phyloP scores from a whole-genome alignment of 768 basidiomycete species.

The Candolleomyces aberdarensis region DNA sequence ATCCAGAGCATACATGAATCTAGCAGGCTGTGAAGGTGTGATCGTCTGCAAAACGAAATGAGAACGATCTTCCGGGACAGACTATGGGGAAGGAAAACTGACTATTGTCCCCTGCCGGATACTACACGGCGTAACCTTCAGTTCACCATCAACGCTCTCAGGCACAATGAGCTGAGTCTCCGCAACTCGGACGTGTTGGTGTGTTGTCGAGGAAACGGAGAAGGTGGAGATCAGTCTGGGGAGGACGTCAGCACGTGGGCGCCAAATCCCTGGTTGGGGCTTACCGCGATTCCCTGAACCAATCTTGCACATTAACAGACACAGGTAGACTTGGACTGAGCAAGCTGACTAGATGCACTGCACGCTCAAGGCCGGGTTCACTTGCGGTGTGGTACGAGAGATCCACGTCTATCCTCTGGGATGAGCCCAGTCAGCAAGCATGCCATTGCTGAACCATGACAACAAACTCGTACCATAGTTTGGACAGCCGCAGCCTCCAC shows the following conservation, averaged over 20 bases:
- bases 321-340: constrained; percentile 77
- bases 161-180: constrained; percentile 53
- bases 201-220: constrained; percentile 78
- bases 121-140: constrained; percentile 47
- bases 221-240: constrained; percentile 88
- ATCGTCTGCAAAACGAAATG: constrained; percentile 50
- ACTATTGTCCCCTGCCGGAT: constrained; percentile 26
- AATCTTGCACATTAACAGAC: constrained; percentile 93
- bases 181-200: constrained; percentile 75
- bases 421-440: neutral
- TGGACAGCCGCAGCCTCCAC: constrained; percentile 59
- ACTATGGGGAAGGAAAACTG: constrained; percentile 17
- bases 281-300: constrained; percentile 84
- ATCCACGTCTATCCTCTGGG: constrained; percentile 64
- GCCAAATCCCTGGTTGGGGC: constrained; percentile 10
- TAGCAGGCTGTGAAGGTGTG: constrained; percentile 69
- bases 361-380: constrained; percentile 52
- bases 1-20: constrained; percentile 79
- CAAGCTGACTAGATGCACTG: constrained; percentile 48
- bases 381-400: constrained; percentile 64
- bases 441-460: too few relatives aligned
- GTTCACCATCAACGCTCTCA: constrained; percentile 36
- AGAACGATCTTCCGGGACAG: neutral
- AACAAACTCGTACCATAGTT: constrained; percentile 48
- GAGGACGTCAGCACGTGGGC: constrained; percentile 1